phyloP scores from a whole-genome alignment of 768 basidiomycete genomes.

The Boletus rubescentipes region DNA sequence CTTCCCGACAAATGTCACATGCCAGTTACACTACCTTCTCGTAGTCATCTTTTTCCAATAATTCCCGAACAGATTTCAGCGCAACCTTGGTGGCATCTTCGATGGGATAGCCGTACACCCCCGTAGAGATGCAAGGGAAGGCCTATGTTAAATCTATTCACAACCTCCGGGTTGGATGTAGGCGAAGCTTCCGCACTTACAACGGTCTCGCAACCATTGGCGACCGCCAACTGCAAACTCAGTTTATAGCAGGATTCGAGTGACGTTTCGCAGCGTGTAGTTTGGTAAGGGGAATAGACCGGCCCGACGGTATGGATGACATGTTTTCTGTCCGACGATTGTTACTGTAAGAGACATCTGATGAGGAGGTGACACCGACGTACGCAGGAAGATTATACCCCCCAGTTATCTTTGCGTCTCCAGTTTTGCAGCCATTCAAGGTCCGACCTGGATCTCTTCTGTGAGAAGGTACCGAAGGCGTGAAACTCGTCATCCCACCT shows the following conservation, averaged over 20 bases:
- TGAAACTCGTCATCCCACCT: slow-evolving; percentile 19
- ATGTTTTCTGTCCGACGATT: slow-evolving; percentile 46
- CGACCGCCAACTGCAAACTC: slow-evolving; percentile 60
- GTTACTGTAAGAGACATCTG: background rate
- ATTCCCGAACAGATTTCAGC: slow-evolving; percentile 53
- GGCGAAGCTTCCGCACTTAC: slow-evolving; percentile 36
- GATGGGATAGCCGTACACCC: slow-evolving; percentile 77
- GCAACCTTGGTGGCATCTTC: slow-evolving; percentile 71
- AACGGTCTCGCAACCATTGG: slow-evolving; percentile 60
- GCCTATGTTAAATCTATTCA: slow-evolving; percentile 45
- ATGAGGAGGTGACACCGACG: slow-evolving; percentile 28
- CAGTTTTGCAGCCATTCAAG: slow-evolving; percentile 67
- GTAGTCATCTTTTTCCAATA: slow-evolving; percentile 51
- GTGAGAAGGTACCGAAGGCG: slow-evolving; percentile 1
- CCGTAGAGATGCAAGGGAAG: slow-evolving; percentile 80
- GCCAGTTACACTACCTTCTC: slow-evolving; percentile 37
- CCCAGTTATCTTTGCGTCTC: slow-evolving; percentile 75
- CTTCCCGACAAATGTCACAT: background rate
- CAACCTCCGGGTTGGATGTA: background rate
- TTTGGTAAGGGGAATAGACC: slow-evolving; percentile 43
- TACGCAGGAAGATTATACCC: slow-evolving; percentile 79
- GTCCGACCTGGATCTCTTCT: slow-evolving; percentile 60
- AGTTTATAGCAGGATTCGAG: slow-evolving; percentile 68
- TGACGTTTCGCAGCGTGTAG: slow-evolving; percentile 47
- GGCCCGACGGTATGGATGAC: slow-evolving; percentile 86